phyloP scores from a whole-genome alignment of 2,329 filamentous ascomycete species.

The Gaeumannomyces sp. region DNA sequence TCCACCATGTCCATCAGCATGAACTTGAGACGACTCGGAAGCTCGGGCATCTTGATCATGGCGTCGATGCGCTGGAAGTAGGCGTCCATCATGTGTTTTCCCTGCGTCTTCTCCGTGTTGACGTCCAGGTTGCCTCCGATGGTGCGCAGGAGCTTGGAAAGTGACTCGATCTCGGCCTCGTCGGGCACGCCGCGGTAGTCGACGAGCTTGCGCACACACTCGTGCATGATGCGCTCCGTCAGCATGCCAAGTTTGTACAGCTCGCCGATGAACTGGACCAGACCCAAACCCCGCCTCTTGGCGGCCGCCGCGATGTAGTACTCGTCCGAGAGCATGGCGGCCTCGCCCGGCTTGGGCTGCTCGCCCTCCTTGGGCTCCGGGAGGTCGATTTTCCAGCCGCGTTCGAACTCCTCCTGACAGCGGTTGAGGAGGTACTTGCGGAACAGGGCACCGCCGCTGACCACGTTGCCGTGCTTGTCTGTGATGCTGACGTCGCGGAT shows the following conservation, averaged over 20 bases:
- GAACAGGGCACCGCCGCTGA: conserved; percentile 91
- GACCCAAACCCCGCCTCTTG: conserved; percentile 93
- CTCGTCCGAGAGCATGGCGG: conserved; percentile 84
- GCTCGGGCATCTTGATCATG: conserved; percentile 72
- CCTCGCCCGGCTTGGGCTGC: conserved; percentile 63
- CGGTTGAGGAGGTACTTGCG: conserved; percentile 97
- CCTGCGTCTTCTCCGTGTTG: conserved; percentile 61
- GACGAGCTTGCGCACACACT: conserved; percentile 94
- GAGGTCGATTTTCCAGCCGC: conserved; percentile 88
- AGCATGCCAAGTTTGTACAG: conserved; percentile 98
- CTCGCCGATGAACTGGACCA: conserved; percentile 98
- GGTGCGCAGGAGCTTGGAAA: conserved; percentile 86
- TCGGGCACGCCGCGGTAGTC: conserved; percentile 92
- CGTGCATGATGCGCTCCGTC: conserved; percentile 98
- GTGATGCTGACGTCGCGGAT: conserved; percentile 93
- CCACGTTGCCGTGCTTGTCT: conserved; percentile 78
- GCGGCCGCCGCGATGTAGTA: conserved; percentile 92
- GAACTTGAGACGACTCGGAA: conserved; percentile 85
- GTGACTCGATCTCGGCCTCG: conserved; percentile 91
- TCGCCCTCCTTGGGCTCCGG: conserved; percentile 68
- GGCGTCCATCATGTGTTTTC: conserved; percentile 77
- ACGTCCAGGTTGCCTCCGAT: conserved; percentile 76
- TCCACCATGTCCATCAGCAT: conserved; percentile 96
- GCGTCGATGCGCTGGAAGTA: conserved; percentile 87
- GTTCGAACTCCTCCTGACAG: conserved; percentile 98